phyloP scores from a whole-genome alignment of 2,329 filamentous ascomycete species.

The Rhynchosporium secalis region DNA sequence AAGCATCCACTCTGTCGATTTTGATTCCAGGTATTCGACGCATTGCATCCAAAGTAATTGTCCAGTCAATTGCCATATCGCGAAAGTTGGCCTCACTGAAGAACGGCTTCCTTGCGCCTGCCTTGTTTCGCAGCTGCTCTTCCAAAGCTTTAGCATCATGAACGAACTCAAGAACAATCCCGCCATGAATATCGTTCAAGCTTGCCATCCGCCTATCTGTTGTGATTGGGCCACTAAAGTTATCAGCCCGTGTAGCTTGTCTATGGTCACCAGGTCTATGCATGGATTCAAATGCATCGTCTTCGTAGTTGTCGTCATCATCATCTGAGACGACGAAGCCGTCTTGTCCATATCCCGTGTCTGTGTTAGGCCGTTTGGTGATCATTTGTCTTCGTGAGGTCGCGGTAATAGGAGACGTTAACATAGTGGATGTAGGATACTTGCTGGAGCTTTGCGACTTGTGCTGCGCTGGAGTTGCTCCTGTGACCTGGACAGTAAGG shows the following conservation, averaged over 20 bases:
- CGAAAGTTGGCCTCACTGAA: slow-evolving; percentile 71
- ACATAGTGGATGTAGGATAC: slow-evolving; percentile 59
- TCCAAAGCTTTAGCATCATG: slow-evolving; percentile 59
- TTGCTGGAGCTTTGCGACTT: slow-evolving; percentile 14
- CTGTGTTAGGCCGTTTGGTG: slow-evolving; percentile 39
- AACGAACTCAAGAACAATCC: slow-evolving; percentile 66
- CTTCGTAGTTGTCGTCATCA: slow-evolving; percentile 41
- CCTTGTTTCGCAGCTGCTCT: slow-evolving; percentile 60
- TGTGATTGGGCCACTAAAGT: slow-evolving; percentile 59
- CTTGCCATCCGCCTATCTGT: slow-evolving; percentile 54
- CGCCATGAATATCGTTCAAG: slow-evolving; percentile 60
- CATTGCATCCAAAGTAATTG: slow-evolving; percentile 62
- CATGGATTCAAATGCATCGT: slow-evolving; percentile 35
- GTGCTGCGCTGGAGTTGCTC: slow-evolving; percentile 24
- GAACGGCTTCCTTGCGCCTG: slow-evolving; percentile 55
- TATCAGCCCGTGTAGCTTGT: slow-evolving; percentile 36
- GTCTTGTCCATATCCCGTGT: slow-evolving; percentile 41
- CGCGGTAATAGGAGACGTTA: slow-evolving; percentile 59
- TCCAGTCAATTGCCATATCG: slow-evolving; percentile 72
- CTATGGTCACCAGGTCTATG: slow-evolving; percentile 34
- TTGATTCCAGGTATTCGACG: slow-evolving; percentile 62
- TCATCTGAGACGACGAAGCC: slow-evolving; percentile 50
- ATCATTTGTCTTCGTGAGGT: slow-evolving; percentile 41
- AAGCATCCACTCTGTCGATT: slow-evolving; percentile 58
- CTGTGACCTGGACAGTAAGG: slow-evolving; percentile 36